A percentile compares a stretch with the other conserved stretches of the same genome.
These are phyloP conservation scores for sunflower (Helianthus annuus) DNA, from an alignment of 129 eudicot genomes.

Conservation along the genomic window HanXRQr2.0-SUNRISE NC_035444.2:61964721-61965220, in stretches of 20 bases:
- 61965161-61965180: background rate
- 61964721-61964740: conserved; percentile 92
- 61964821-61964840: conserved; percentile 86
- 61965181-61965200: background rate
- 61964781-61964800: conserved; percentile 89
- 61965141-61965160: background rate
- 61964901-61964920: conserved; percentile 93
- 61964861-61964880: conserved; percentile 88
- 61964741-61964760: conserved; percentile 86
- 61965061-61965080: conserved; percentile 95
- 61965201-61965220: background rate
- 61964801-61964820: conserved; percentile 94
- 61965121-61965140: conserved; percentile 3
- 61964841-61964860: conserved; percentile 99
- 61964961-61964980: conserved; percentile 95
- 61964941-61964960: conserved; percentile 81
- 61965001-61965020: conserved; percentile 84
- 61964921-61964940: conserved; percentile 89
- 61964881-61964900: conserved; percentile 89
- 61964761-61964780: conserved; percentile 90
- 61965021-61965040: conserved; percentile 95
- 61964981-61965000: conserved; percentile 94
- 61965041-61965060: conserved; percentile 96
- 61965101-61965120: conserved; percentile 93
- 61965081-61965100: conserved; percentile 94